Evolutionary conservation across 257 asterid species (phyloP), one percentile per base, ranked within the genome.

Genomic region (Solanum corneliomulleri): DNA sequence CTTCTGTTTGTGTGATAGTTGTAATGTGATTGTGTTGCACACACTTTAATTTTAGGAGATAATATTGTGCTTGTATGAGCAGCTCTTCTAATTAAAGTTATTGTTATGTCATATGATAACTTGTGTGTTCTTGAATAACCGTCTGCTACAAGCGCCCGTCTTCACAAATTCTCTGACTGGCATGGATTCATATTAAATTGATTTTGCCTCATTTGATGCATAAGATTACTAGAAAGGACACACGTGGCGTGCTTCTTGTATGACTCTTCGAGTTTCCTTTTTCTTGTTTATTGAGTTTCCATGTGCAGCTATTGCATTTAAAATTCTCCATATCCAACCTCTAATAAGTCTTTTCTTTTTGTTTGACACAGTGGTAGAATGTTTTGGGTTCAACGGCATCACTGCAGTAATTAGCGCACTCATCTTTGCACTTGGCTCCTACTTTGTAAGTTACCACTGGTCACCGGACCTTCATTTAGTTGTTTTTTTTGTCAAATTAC

Each of bases 311-410:
- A 44, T 44, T 7, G 16, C 39, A n/a, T 44, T 44, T 25, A 70
- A 2, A 44, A 77, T 25, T 78, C 60, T 44, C 39, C 84, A 77
- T 77, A 25, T 64, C 14, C 14, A 44, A 78, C 41, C 25, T 25
- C 64, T 44, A 9, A 78, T 18, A 47, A 0, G 3, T 39, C 78
- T 71, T 10, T 21, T 64, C 35, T n/a, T 77, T 56, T 86, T 86
- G 77, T 84, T 89, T 47, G 70, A 29, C 92, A 91, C 93, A 96
- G 99, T 93, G 92, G 87, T 92, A 27, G 95, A 95, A 87, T 87
- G 88, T 87, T 87, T 89, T 66, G 99, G 98, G 41, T 64, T 91
- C 47, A 95, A 92, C 69, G 93, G 90, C 58, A 49, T 89, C 52
- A 93, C 98, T 52, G 16, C 92, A 64, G 86, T 91, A 31, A 84